Evolutionary conservation across 176 grass and related monocot species (phyloP).

Genomic region (Carex pumila): DNA sequence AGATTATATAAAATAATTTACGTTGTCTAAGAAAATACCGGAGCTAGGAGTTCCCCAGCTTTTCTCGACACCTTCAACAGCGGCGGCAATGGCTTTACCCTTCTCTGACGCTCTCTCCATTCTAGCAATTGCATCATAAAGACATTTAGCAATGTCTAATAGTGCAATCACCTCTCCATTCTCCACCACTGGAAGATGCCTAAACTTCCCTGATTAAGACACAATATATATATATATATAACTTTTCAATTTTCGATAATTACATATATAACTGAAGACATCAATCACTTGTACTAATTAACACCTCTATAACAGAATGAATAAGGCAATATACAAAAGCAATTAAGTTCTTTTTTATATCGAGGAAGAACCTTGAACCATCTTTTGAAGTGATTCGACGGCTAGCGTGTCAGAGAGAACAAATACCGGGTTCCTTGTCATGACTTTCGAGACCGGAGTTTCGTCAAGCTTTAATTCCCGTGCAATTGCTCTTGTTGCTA

Average conservation of each 20-base stretch:
- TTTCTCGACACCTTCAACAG: slow-evolving; percentile 45
- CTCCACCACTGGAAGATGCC: slow-evolving; percentile 80
- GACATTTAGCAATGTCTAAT: slow-evolving; percentile 73
- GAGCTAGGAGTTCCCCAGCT: slow-evolving; percentile 32
- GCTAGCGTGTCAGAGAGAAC: slow-evolving; percentile 63
- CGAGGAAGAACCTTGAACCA: slow-evolving; percentile 50
- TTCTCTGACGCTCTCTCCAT: slow-evolving; percentile 64
- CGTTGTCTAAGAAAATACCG: slow-evolving; percentile 22
- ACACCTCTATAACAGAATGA: background rate
- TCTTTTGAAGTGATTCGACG: slow-evolving; percentile 65
- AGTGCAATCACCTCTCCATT: slow-evolving; percentile 85
- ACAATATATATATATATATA: background rate
- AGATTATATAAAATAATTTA: background rate
- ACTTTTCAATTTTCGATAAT: background rate
- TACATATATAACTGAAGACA: background rate
- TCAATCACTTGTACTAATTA: background rate
- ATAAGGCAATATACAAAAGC: background rate
- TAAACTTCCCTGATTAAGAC: slow-evolving; percentile 56
- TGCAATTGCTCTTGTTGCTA: slow-evolving; percentile 44
- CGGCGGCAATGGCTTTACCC: slow-evolving; percentile 39
- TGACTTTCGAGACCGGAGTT: slow-evolving; percentile 60
- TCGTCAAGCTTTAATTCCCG: slow-evolving; percentile 48
- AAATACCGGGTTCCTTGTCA: slow-evolving; percentile 66
- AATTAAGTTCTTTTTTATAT: background rate
- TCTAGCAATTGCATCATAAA: slow-evolving; percentile 62